Evolutionary conservation across 2,329 filamentous ascomycete species (phyloP).

Genomic region (Fusarium sp.): DNA sequence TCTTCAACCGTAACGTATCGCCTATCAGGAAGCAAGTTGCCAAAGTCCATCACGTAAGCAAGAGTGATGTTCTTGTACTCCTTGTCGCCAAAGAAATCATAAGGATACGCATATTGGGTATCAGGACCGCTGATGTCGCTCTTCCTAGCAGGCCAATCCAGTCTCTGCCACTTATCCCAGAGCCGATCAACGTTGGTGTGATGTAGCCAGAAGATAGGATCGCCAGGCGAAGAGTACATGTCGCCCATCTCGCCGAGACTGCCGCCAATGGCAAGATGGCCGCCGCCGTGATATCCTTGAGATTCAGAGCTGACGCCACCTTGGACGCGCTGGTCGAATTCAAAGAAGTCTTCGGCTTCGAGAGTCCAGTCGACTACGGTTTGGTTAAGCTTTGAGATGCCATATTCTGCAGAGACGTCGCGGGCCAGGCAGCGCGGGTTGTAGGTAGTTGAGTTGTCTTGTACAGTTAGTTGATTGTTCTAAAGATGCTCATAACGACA

Average conservation of each 20-base stretch:
- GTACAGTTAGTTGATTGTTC: accelerated
- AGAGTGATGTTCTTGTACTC: neutral
- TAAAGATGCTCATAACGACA: accelerated
- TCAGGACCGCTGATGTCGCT: neutral
- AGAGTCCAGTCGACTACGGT: neutral
- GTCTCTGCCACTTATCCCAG: neutral
- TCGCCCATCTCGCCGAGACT: neutral
- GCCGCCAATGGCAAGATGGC: neutral
- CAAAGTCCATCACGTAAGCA: neutral
- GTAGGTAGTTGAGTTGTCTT: neutral
- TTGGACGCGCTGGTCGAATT: neutral
- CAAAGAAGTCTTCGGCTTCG: neutral
- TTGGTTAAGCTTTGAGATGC: neutral
- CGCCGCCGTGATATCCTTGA: neutral
- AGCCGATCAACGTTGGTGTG: neutral
- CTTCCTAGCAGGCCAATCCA: neutral
- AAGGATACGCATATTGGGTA: neutral
- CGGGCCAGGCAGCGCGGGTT: neutral
- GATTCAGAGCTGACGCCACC: neutral
- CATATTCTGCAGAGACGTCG: neutral
- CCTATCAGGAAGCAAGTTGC: neutral
- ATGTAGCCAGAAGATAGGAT: neutral
- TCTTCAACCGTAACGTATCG: neutral
- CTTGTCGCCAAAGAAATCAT: accelerated
- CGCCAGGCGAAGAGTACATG: neutral